Percentiles rank a stretch among this genome's conserved stretches.
Evolutionary conservation across 192 early-diverging fungal species (phyloP).

Genomic region (Haplosporangium gracile): DNA sequence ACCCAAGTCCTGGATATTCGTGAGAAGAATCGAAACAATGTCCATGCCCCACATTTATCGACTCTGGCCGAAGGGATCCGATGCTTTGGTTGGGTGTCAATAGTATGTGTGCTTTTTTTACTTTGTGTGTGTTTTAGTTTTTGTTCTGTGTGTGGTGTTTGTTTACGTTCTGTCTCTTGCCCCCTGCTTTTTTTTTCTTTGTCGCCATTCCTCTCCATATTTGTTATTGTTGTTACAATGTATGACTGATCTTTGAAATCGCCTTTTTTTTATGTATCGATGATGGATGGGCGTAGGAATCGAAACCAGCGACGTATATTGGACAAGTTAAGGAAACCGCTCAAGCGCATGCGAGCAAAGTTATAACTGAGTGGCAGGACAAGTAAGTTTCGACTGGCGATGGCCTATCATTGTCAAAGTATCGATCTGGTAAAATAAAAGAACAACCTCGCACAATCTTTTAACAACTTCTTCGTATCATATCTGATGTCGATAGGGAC

Average conservation of each 20-base stretch:
- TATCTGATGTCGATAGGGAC: constrained; percentile 63
- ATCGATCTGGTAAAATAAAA: neutral
- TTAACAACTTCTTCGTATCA: neutral
- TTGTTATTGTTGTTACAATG: neutral
- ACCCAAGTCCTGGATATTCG: constrained; percentile 73
- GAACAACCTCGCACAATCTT: neutral
- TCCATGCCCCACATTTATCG: constrained; percentile 84
- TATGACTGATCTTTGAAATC: neutral
- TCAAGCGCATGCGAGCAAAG: constrained; percentile 91
- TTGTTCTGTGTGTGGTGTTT: neutral
- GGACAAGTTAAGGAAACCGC: constrained; percentile 91
- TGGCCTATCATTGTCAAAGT: neutral
- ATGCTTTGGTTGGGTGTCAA: constrained; percentile 93
- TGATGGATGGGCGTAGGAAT: constrained; percentile 67
- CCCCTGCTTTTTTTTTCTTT: too few species aligned
- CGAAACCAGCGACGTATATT: constrained; percentile 88
- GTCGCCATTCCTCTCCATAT: neutral
- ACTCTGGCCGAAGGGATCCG: constrained; percentile 90
- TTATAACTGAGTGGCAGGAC: constrained; percentile 90
- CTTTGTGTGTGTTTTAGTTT: neutral
- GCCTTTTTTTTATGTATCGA: neutral
- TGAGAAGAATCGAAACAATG: constrained; percentile 83
- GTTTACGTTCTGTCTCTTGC: neutral
- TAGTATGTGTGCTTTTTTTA: constrained; percentile 61
- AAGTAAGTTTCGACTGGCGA: constrained; percentile 66